Conservation (phyloP, 1,284 basidiomycete genomes). For the Melampsora americana region DNA sequence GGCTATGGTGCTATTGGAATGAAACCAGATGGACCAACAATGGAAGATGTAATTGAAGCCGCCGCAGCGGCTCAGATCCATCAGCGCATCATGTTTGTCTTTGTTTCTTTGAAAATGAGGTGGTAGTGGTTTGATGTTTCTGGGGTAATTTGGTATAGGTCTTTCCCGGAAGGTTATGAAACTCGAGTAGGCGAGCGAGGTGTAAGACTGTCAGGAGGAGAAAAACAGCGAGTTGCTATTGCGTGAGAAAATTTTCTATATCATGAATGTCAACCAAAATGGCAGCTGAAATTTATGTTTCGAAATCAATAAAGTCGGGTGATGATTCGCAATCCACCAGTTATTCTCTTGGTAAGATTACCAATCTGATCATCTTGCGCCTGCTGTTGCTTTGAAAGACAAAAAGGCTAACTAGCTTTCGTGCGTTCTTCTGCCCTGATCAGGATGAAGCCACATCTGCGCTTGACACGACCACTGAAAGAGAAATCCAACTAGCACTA, state of each 20-base stretch:
- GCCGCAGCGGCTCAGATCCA: conserved; percentile 76
- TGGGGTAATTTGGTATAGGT: conserved; percentile 55
- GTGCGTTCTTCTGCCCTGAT: conserved; percentile 23
- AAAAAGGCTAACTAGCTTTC: too few species aligned
- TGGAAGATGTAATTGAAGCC: conserved; percentile 68
- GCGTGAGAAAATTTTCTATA: neutral
- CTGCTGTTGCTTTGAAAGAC: too few species aligned
- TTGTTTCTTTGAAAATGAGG: neutral
- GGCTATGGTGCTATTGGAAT: conserved; percentile 46
- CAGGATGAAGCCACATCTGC: conserved; percentile 60
- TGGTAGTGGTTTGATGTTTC: neutral
- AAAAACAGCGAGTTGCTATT: conserved; percentile 48
- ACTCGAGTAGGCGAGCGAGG: conserved; percentile 79
- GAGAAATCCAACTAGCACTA: conserved; percentile 76
- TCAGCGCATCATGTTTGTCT: conserved; percentile 60
- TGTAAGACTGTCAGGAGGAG: conserved; percentile 62
- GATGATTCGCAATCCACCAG: conserved; percentile 77
- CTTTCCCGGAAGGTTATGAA: conserved; percentile 73
- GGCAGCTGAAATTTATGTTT: conserved; percentile 81
- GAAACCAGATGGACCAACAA: conserved; percentile 64
- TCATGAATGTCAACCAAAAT: conserved; percentile 61
- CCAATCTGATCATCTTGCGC: neutral
- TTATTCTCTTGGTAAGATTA: conserved; percentile 65
- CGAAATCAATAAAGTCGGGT: conserved; percentile 62
- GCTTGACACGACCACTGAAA: conserved; percentile 76